Conservation (phyloP, 2,329 filamentous ascomycete species). For the Albophoma yamanashiensis region DNA sequence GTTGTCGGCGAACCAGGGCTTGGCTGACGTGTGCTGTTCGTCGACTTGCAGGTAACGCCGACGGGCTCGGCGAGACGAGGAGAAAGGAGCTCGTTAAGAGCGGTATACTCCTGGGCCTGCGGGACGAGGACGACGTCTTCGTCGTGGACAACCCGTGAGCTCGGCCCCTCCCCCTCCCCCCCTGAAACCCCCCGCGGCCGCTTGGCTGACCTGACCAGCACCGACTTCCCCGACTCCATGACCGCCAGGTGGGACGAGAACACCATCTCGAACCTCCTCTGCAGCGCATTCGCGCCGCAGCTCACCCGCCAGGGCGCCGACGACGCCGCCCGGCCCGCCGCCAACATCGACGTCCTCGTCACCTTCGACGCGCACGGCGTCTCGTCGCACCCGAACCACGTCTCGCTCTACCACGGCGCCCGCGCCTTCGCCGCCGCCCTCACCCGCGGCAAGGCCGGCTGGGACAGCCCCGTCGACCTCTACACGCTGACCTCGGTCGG, state of each 20-base stretch:
- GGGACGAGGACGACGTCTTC: slow-evolving; percentile 66
- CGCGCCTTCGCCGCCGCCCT: slow-evolving; percentile 59
- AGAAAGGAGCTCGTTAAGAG: slow-evolving; percentile 78
- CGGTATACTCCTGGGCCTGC: slow-evolving; percentile 64
- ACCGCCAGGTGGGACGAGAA: slow-evolving; percentile 61
- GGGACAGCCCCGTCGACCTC: slow-evolving; percentile 64
- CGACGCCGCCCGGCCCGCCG: slow-evolving; percentile 25
- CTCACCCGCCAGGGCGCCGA: slow-evolving; percentile 26
- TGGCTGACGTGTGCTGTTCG: not conserved
- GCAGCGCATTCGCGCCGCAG: slow-evolving; percentile 62
- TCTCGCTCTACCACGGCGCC: slow-evolving; percentile 76
- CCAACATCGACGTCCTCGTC: slow-evolving; percentile 68
- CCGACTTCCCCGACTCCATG: slow-evolving; percentile 85
- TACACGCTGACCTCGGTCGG: slow-evolving; percentile 73
- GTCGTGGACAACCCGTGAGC: slow-evolving; percentile 68
- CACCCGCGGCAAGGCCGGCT: slow-evolving; percentile 51
- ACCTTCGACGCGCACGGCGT: slow-evolving; percentile 83
- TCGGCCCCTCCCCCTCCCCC: too few relatives aligned
- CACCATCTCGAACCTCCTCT: slow-evolving; percentile 60
- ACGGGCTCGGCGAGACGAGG: slow-evolving; percentile 73
- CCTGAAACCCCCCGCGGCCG: too few relatives aligned
- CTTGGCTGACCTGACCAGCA: slow-evolving; percentile 9
- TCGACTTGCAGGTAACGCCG: slow-evolving; percentile 56
- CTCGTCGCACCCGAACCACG: slow-evolving; percentile 87
- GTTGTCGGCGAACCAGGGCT: not conserved